Conservation (phyloP, 768 basidiomycete species). For the Hericium alpestre region DNA sequence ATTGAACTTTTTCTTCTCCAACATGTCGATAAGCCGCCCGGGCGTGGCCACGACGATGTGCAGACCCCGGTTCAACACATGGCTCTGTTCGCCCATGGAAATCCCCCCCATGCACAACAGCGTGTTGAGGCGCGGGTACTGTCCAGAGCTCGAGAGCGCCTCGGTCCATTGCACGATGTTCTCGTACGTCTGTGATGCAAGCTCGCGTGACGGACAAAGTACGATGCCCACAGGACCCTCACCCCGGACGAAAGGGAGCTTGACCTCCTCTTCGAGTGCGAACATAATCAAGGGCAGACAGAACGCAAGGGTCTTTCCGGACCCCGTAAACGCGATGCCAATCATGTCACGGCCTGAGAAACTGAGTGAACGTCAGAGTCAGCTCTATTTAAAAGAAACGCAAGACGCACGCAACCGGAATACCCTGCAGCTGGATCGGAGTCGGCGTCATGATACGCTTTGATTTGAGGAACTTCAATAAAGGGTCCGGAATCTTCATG, state of each 20-base stretch:
- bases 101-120: constrained; percentile 96
- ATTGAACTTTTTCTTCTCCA: constrained; percentile 89
- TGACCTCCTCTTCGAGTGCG: constrained; percentile 86
- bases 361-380: constrained; percentile 29
- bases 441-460: constrained; percentile 84
- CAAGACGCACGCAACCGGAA: constrained; percentile 77
- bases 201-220: constrained; percentile 92
- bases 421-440: constrained; percentile 94
- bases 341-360: constrained; percentile 96
- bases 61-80: constrained; percentile 80
- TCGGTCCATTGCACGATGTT: constrained; percentile 82
- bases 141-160: constrained; percentile 66
- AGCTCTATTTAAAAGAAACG: not conserved
- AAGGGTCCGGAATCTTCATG: constrained; percentile 92
- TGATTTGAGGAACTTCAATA: constrained; percentile 72
- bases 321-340: constrained; percentile 98
- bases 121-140: constrained; percentile 78
- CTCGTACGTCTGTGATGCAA: constrained; percentile 95
- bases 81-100: constrained; percentile 94
- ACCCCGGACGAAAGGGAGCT: constrained; percentile 79
- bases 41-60: constrained; percentile 97
- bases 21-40: constrained; percentile 93
- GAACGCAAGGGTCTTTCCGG: constrained; percentile 97
- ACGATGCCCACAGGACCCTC: constrained; percentile 97
- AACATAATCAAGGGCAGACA: constrained; percentile 97